These are phyloP conservation scores for Oxyria digyna DNA, from an alignment of 148 eudicot species.

Conservation along the genomic window DNA sequence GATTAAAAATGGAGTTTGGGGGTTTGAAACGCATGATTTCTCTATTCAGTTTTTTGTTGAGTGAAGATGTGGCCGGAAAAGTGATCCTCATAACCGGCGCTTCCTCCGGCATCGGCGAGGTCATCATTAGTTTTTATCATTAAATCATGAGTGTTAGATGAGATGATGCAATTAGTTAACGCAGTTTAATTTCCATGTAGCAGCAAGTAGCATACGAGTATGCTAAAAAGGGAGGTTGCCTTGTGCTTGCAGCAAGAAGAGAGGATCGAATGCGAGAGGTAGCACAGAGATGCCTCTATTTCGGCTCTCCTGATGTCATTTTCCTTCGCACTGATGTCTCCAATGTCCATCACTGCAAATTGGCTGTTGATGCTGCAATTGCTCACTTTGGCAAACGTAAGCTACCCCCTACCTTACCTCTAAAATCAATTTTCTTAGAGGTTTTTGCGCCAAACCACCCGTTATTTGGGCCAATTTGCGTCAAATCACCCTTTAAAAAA, in stretches of 20 bases:
- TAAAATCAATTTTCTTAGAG: no score
- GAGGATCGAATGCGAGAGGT: conserved; percentile 14
- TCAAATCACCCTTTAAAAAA: no score
- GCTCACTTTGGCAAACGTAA: conserved; percentile 19
- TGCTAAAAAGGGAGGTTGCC: conserved; percentile 17
- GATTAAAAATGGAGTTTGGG: no score
- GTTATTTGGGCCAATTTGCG: no score
- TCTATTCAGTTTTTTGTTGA: neutral
- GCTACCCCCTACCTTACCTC: neutral
- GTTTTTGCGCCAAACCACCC: no score
- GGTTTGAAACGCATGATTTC: neutral
- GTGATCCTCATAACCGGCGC: conserved; percentile 24
- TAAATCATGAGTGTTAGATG: no score
- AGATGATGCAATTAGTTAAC: no score
- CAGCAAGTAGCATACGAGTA: conserved; percentile 17
- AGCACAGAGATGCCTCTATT: conserved; percentile 8
- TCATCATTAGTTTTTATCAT: neutral
- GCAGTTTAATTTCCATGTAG: no score
- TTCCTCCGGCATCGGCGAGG: conserved; percentile 23
- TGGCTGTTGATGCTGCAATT: conserved; percentile 12
- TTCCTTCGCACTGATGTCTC: conserved; percentile 16
- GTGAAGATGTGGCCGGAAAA: conserved; percentile 2
- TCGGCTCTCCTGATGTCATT: conserved; percentile 20
- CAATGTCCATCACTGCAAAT: conserved; percentile 12
- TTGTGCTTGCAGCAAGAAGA: conserved; percentile 20